phyloP scores from a whole-genome alignment of 148 eudicot species.

The Euryodendron excelsum region DNA sequence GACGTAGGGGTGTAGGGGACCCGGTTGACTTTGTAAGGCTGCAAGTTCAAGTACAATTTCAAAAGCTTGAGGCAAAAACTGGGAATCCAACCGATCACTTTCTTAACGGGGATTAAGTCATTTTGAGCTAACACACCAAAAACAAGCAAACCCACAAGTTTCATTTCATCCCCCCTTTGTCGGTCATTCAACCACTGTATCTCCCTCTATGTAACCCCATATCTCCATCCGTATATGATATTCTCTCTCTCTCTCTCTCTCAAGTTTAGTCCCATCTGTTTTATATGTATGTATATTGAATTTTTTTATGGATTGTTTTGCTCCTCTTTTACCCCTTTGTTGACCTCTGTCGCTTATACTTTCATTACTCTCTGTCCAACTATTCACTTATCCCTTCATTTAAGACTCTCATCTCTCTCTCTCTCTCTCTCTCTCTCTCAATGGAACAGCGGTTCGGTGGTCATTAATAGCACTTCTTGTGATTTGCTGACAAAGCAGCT shows the following conservation, averaged over 20 bases:
- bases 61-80: neutral
- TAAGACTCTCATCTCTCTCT: neutral
- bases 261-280: neutral
- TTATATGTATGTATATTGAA: neutral
- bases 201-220: neutral
- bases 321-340: conserved; percentile 13
- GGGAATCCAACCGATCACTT: conserved; percentile 42
- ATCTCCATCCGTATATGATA: neutral
- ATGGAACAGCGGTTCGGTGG: conserved; percentile 42
- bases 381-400: neutral
- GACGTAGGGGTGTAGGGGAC: neutral
- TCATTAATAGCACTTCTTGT: conserved; percentile 13
- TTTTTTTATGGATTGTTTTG: neutral
- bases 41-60: conserved; percentile 10
- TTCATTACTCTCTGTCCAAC: neutral
- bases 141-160: conserved; percentile 20
- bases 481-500: conserved; percentile 7
- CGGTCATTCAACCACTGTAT: conserved; percentile 23
- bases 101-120: conserved; percentile 19
- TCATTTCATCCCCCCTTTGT: conserved; percentile 1
- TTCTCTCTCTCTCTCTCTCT: neutral
- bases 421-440: conserved; percentile 25
- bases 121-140: conserved; percentile 30
- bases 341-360: conserved; percentile 21
- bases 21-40: conserved; percentile 13